Percentiles rank a stretch among this genome's conserved stretches.
Evolutionary conservation across 768 basidiomycete species (phyloP).

Genomic region (Cubamyces sp.): DNA sequence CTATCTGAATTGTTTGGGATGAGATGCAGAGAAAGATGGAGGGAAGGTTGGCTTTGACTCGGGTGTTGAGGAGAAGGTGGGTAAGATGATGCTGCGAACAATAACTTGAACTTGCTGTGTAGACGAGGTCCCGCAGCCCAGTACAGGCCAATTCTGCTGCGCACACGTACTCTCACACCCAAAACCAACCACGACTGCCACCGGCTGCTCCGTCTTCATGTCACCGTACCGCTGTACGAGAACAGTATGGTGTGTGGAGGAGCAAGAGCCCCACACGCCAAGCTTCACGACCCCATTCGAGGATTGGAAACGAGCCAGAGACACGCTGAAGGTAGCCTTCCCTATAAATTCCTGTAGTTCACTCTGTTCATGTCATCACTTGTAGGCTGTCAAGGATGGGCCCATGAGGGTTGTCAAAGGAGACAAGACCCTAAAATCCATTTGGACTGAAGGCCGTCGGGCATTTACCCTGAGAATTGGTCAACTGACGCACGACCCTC

Average conservation of each 20-base stretch:
- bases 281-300: constrained; percentile 60
- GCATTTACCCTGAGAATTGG: constrained; percentile 87
- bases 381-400: constrained; percentile 64
- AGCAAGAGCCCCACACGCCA: constrained; percentile 44
- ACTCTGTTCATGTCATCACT: not conserved
- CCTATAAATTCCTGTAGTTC: constrained; percentile 18
- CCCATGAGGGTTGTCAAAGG: constrained; percentile 68
- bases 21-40: not conserved
- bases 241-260: constrained; percentile 32
- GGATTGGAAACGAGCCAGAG: constrained; percentile 66
- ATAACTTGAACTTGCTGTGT: no score
- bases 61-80: no score
- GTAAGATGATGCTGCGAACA: no score
- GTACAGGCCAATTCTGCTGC: no score
- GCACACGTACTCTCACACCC: no score
- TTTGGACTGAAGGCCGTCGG: constrained; percentile 71
- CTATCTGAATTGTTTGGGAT: constrained; percentile 1
- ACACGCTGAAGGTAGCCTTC: constrained; percentile 53
- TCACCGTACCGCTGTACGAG: no score
- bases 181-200: no score
- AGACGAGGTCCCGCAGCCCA: no score
- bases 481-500: constrained; percentile 75
- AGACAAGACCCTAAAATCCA: constrained; percentile 54
- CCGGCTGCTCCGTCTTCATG: no score
- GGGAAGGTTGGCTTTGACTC: not conserved